These are phyloP conservation scores for Fomes fomentarius DNA, from an alignment of 1,284 basidiomycete species.

Conservation along the genomic window DNA sequence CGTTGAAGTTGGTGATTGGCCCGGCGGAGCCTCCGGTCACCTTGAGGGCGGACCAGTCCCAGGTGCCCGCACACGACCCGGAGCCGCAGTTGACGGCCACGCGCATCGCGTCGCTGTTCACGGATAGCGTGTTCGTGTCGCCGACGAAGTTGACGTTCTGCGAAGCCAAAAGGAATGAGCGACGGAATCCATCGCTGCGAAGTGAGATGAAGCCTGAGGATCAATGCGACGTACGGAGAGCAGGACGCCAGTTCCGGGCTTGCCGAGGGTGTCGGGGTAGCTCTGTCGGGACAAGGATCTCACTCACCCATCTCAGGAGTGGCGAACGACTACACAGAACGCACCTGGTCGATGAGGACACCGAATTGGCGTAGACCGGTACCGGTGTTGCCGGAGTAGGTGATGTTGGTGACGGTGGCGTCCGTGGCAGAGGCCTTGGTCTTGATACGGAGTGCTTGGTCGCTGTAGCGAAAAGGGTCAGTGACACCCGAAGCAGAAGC, in stretches of 20 bases:
- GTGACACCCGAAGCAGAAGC: not conserved
- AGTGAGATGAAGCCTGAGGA: not conserved
- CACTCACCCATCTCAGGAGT: not conserved
- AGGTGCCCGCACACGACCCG: slow-evolving; percentile 42
- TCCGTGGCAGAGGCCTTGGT: slow-evolving; percentile 37
- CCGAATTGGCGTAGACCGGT: slow-evolving; percentile 37
- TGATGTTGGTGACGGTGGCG: slow-evolving; percentile 40
- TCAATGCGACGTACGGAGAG: slow-evolving; percentile 31
- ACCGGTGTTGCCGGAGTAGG: slow-evolving; percentile 38
- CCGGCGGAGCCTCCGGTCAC: slow-evolving; percentile 48
- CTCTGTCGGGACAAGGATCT: slow-evolving; percentile 25
- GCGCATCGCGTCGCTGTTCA: slow-evolving; percentile 31
- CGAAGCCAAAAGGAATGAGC: too few species aligned
- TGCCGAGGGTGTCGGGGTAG: slow-evolving; percentile 41
- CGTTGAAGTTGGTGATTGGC: slow-evolving; percentile 39
- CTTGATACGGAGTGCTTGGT: slow-evolving; percentile 47
- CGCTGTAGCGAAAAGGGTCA: slow-evolving; percentile 23
- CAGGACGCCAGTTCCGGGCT: slow-evolving; percentile 39
- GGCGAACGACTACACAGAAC: not conserved
- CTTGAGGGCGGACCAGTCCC: slow-evolving; percentile 54
- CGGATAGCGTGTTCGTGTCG: slow-evolving; percentile 29
- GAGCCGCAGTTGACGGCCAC: slow-evolving; percentile 39
- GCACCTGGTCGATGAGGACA: slow-evolving; percentile 41
- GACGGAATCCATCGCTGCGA: not conserved
- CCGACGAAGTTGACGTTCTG: slow-evolving; percentile 37